Conservation (phyloP, 805 yeast genomes). For the Jamesozyma spencerorum region DNA sequence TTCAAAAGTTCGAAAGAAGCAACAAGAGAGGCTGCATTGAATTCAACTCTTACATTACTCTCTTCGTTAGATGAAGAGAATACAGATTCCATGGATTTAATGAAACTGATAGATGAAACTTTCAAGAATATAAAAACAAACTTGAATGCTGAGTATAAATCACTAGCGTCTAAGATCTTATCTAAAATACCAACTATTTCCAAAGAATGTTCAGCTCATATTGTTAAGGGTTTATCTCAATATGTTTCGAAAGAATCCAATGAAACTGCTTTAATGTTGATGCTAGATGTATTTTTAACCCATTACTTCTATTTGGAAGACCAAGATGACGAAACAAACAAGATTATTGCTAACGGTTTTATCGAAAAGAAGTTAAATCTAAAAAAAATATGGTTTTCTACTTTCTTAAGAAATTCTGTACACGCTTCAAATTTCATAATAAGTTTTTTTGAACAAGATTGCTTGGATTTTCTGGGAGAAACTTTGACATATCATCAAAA, state of each 20-base stretch:
- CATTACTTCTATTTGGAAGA: slow-evolving; percentile 33
- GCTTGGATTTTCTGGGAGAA: slow-evolving; percentile 25
- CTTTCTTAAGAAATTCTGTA: slow-evolving; percentile 26
- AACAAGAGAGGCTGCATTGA: slow-evolving; percentile 45
- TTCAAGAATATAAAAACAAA: slow-evolving; percentile 49
- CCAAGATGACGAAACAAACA: slow-evolving; percentile 21
- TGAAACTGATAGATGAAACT: slow-evolving; percentile 41
- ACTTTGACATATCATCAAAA: slow-evolving; percentile 32
- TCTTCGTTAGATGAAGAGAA: slow-evolving; percentile 13
- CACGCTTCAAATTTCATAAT: slow-evolving; percentile 34
- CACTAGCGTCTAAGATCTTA: slow-evolving; percentile 40
- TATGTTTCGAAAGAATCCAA: slow-evolving; percentile 67
- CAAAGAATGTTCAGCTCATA: slow-evolving; percentile 29
- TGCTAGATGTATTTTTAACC: slow-evolving; percentile 41
- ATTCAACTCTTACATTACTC: slow-evolving; percentile 27
- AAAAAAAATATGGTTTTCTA: slow-evolving; percentile 57
- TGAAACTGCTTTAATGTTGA: slow-evolving; percentile 47
- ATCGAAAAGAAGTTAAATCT: slow-evolving; percentile 53
- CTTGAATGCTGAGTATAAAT: slow-evolving; percentile 58
- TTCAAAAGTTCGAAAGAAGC: slow-evolving; percentile 62
- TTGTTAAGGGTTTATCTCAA: slow-evolving; percentile 39
- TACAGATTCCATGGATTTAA: slow-evolving; percentile 24
- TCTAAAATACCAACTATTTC: slow-evolving; percentile 22
- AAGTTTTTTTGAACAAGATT: slow-evolving; percentile 19
- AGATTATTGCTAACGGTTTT: slow-evolving; percentile 47